Evolutionary conservation across 805 yeast species (phyloP).

Genomic region (Lipomyces yamadae): DNA sequence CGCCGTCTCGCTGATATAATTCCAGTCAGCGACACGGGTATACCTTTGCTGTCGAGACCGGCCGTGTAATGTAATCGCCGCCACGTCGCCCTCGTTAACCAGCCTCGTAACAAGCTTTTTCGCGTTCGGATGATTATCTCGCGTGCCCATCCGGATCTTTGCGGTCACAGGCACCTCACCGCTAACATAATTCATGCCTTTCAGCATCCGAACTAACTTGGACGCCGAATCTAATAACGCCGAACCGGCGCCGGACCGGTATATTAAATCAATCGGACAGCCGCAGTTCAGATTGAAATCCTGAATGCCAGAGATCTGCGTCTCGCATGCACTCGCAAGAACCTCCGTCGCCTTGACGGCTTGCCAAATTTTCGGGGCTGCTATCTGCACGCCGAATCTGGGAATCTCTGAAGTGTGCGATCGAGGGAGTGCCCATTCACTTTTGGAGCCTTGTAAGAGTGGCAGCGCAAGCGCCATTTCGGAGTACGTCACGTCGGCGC

Average conservation of each 20-base stretch:
- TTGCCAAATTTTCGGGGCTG: constrained; percentile 90
- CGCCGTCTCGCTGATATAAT: constrained; percentile 77
- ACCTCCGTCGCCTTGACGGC: constrained; percentile 92
- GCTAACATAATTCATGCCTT: constrained; percentile 85
- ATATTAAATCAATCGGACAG: constrained; percentile 95
- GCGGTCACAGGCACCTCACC: constrained; percentile 93
- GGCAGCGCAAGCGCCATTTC: constrained; percentile 95
- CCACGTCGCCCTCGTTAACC: constrained; percentile 77
- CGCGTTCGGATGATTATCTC: constrained; percentile 88
- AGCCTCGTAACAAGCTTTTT: constrained; percentile 70
- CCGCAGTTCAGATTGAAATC: constrained; percentile 95
- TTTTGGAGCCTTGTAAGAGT: constrained; percentile 82
- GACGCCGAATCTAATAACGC: constrained; percentile 91
- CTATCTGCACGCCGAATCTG: constrained; percentile 85
- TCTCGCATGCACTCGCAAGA: constrained; percentile 49
- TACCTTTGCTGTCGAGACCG: constrained; percentile 96
- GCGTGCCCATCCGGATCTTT: constrained; percentile 89
- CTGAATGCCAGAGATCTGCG: constrained; percentile 47
- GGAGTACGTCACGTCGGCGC: constrained; percentile 90
- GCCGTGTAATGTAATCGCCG: constrained; percentile 93
- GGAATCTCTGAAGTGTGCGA: constrained; percentile 72
- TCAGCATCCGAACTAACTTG: constrained; percentile 72
- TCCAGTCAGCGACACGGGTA: constrained; percentile 92
- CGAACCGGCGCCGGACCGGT: constrained; percentile 93
- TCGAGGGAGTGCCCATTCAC: constrained; percentile 97